Evolutionary conservation across 176 grass and related monocot genomes (phyloP).

Genomic region (Aegilops bicornis): DNA sequence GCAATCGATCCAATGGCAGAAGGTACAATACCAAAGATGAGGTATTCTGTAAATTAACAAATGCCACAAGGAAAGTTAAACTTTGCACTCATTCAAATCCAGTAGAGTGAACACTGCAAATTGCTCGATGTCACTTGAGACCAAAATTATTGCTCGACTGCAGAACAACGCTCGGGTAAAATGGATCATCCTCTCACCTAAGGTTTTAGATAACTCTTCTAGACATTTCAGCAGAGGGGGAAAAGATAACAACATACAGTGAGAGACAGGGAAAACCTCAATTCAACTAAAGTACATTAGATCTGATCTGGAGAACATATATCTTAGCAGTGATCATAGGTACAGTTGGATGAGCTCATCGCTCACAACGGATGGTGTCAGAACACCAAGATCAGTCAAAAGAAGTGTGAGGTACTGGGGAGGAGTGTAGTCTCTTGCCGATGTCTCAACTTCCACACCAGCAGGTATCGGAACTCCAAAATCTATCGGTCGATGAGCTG

Average conservation of each 20-base stretch:
- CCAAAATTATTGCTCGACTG: not conserved
- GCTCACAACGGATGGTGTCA: slow-evolving; percentile 78
- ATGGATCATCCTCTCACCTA: not conserved
- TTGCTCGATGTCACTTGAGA: not conserved
- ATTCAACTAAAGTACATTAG: not conserved
- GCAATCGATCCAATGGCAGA: too few relatives aligned
- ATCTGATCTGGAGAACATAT: not conserved
- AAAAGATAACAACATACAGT: not conserved
- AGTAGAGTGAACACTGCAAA: not conserved
- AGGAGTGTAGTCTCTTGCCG: slow-evolving; percentile 74
- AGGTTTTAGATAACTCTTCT: not conserved
- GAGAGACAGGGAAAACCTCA: slow-evolving; percentile 1
- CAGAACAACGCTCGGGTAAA: slow-evolving; percentile 10
- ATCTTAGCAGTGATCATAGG: slow-evolving; percentile 30
- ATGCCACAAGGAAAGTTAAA: not conserved
- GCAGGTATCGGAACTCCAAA: slow-evolving; percentile 60
- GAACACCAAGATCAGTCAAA: slow-evolving; percentile 68
- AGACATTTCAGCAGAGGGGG: not conserved
- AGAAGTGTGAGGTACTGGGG: slow-evolving; percentile 77
- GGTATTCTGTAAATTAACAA: not conserved
- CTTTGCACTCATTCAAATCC: not conserved
- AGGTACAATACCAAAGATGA: too few relatives aligned
- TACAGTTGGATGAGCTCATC: slow-evolving; percentile 82
- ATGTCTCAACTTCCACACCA: slow-evolving; percentile 69
- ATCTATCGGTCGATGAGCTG: slow-evolving; percentile 63